Base-by-base conservation (phyloP, 1,139 yeast species). In the Torulaspora globosa region DNA sequence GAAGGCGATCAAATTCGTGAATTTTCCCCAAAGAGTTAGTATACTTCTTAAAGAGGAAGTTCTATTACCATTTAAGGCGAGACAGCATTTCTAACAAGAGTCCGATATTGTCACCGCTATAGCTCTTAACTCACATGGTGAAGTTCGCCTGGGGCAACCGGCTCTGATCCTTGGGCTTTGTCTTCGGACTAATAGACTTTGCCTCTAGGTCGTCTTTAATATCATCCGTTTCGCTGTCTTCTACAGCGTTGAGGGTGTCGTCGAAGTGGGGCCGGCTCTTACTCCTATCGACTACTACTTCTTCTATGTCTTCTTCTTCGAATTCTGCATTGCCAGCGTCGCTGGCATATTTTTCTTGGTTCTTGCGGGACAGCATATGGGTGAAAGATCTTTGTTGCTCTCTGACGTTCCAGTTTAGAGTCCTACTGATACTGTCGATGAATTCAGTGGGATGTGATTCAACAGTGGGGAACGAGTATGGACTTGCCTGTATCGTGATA, bases 391-490 rank as follows among this genome's bases (percentile, higher is more conserved):
- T 83, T 64, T 87, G 96, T 53, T 76, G 80, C 60, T 86, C 90
- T 49, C 96, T 74, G 12, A 76, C 84, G 62, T 88, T 88, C 96
- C 96, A 88, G 63, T 86, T 84, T 61, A 88, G 70, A 39, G 88
- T 85, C 42, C 95, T 72, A 56, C 90, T 81, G 10, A 87, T 95
- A 54, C 88, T 80, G 59, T 86, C 92, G 54, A 87, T 79, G 62
- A 85, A 88, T 62, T 86, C 95, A 1, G 84, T 83, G 43, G 80
- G 78, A 3, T 84, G 75, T 1, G 88, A 76, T 47, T 82, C 78
- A 3, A 87, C 88, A 0, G 96, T 87, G 5, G 96, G 96, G 69
- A 86, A 86, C 5, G 95, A 89, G 67, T 76, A 87, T 24, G 87
- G 86, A 43, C 87, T 78, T 0, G 95, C 95, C 43, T 78, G 79